Conservation (phyloP, 768 basidiomycete genomes). For the Lentinula sp. region DNA sequence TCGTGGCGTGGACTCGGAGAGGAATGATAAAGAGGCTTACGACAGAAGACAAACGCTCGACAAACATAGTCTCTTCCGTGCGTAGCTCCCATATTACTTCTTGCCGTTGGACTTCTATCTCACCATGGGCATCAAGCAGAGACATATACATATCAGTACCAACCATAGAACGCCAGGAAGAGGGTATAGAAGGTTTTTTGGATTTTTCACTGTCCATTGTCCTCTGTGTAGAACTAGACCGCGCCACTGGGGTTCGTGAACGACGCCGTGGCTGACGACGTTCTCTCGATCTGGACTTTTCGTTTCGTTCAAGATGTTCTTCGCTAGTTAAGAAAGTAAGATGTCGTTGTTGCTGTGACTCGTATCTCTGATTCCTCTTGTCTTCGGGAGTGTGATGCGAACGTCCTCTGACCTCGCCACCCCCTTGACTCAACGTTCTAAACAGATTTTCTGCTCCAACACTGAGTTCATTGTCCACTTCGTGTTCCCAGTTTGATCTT, state of each 20-base stretch:
- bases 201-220: neutral
- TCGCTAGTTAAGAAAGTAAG: neutral
- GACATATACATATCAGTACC: constrained; percentile 23
- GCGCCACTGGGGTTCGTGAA: neutral
- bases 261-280: neutral
- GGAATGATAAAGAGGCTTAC: constrained; percentile 74
- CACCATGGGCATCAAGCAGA: constrained; percentile 34
- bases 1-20: constrained; percentile 63
- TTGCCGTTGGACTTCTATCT: constrained; percentile 54
- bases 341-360: neutral
- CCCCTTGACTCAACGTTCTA: constrained; percentile 26
- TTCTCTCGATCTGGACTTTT: neutral
- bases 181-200: neutral
- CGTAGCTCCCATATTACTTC: constrained; percentile 64
- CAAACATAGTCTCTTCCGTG: constrained; percentile 63
- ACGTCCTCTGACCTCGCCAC: constrained; percentile 5
- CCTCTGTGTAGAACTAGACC: neutral
- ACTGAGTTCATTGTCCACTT: constrained; percentile 19
- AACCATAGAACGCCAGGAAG: constrained; percentile 28
- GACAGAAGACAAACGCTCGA: constrained; percentile 58
- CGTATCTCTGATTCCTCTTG: constrained; percentile 5
- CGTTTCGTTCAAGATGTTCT: neutral
- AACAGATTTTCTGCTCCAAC: constrained; percentile 45
- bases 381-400: constrained; percentile 3
- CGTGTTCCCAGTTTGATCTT: constrained; percentile 2